Conservation (phyloP, 2,329 filamentous ascomycete species). For the Pleoardoris graminearum region DNA sequence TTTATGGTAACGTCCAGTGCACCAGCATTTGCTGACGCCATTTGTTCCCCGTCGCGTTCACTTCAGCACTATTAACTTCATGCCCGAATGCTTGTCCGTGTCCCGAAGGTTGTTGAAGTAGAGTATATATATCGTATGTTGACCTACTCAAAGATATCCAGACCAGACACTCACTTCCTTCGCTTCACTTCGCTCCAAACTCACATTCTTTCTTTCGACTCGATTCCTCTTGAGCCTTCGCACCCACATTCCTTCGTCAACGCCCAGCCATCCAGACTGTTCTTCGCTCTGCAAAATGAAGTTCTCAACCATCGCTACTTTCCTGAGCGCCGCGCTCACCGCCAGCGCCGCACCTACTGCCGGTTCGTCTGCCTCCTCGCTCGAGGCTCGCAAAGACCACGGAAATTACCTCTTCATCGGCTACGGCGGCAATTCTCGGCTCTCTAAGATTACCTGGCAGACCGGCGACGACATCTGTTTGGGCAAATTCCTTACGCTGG, state of each 20-base stretch:
- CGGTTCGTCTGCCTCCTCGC: background rate
- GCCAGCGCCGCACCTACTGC: background rate
- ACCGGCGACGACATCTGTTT: background rate
- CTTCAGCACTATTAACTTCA: background rate
- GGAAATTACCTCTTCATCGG: background rate
- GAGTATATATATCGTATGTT: background rate
- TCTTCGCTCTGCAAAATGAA: background rate
- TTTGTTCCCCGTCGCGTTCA: background rate
- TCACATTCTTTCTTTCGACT: background rate
- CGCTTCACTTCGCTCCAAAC: background rate
- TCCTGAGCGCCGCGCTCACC: background rate
- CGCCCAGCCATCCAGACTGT: background rate
- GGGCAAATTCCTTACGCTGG: background rate
- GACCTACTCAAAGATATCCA: background rate
- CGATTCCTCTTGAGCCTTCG: background rate
- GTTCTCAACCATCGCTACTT: background rate
- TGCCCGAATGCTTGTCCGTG: background rate
- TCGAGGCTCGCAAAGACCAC: background rate
- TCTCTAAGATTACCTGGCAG: slow-evolving; percentile 1
- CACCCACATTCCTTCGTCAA: background rate
- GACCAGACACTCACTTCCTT: background rate
- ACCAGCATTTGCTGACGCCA: background rate
- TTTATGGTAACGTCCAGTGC: background rate
- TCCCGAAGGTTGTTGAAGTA: background rate
- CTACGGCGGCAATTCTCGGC: background rate